Evolutionary conservation across 768 basidiomycete genomes (phyloP).

Genomic region (Cystofilobasidium ferigula): DNA sequence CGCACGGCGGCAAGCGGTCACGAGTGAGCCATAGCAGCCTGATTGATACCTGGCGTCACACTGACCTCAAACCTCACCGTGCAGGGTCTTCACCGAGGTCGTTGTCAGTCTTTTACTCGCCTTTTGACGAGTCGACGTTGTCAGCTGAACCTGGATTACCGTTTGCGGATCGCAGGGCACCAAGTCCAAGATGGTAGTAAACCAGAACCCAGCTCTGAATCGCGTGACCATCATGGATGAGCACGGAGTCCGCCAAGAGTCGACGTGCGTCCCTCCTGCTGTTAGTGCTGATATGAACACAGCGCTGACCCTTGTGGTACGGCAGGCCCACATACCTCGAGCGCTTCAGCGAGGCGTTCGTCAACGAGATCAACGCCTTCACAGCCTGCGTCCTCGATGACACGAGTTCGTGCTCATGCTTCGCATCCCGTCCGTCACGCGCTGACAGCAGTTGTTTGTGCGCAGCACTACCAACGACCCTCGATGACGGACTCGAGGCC

Average conservation of each 20-base stretch:
- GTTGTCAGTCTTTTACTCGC: too few species aligned
- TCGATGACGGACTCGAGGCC: slow-evolving; percentile 27
- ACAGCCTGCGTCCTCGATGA: slow-evolving; percentile 27
- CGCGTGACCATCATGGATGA: slow-evolving; percentile 27
- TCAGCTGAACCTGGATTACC: too few species aligned
- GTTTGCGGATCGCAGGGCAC: too few species aligned
- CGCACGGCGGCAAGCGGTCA: slow-evolving; percentile 28
- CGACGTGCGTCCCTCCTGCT: slow-evolving; percentile 23
- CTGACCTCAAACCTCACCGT: too few species aligned
- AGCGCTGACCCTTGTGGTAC: neutral
- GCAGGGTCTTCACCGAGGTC: slow-evolving; percentile 28
- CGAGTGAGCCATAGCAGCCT: too few species aligned
- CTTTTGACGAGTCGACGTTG: too few species aligned
- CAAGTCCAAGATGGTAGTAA: slow-evolving; percentile 27
- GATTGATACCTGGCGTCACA: too few species aligned
- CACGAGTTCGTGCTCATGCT: slow-evolving; percentile 28
- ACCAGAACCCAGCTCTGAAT: slow-evolving; percentile 27
- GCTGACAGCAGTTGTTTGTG: too few species aligned
- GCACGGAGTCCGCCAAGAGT: slow-evolving; percentile 29
- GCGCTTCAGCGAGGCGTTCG: slow-evolving; percentile 30
- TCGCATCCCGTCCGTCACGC: too few species aligned
- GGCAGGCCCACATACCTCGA: slow-evolving; percentile 28
- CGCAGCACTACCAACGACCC: slow-evolving; percentile 23
- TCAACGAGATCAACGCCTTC: slow-evolving; percentile 28
- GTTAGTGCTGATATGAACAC: neutral